A percentile compares a stretch with the other conserved stretches of the same genome.
phyloP scores from a whole-genome alignment of 495 filamentous ascomycete genomes.

The Sabuloglossum arenarium region DNA sequence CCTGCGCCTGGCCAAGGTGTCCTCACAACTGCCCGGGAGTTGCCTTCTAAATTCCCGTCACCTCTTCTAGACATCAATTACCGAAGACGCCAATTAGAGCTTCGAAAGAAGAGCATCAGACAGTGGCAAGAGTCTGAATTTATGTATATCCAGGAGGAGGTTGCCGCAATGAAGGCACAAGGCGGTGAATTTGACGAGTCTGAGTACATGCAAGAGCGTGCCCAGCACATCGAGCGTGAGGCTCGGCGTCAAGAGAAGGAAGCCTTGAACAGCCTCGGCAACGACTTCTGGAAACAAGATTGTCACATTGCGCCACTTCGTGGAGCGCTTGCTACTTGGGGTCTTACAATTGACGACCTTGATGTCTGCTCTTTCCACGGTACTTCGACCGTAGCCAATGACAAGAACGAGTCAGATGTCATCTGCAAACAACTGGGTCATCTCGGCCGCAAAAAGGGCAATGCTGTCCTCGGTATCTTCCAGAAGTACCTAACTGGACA shows the following conservation, averaged over 20 bases:
- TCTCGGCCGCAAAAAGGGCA: constrained; percentile 86
- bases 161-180: constrained; percentile 74
- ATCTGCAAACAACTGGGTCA: constrained; percentile 93
- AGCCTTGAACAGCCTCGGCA: constrained; percentile 73
- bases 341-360: constrained; percentile 91
- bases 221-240: constrained; percentile 72
- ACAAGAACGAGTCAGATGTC: constrained; percentile 98
- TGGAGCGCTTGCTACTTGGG: constrained; percentile 91
- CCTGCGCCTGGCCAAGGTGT: constrained; percentile 94
- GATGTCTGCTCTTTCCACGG: constrained; percentile 94
- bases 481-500: constrained; percentile 98
- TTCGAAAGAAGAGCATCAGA: constrained; percentile 77
- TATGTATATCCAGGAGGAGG: constrained; percentile 78
- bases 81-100: constrained; percentile 79
- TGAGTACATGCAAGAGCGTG: constrained; percentile 73
- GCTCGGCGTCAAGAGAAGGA: constrained; percentile 80
- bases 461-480: constrained; percentile 92
- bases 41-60: constrained; percentile 74
- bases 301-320: constrained; percentile 82
- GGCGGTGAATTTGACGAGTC: constrained; percentile 46
- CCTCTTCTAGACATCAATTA: constrained; percentile 94
- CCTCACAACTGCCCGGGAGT: constrained; percentile 89
- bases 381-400: constrained; percentile 93
- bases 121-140: constrained; percentile 92
- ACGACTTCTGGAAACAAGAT: constrained; percentile 97